A percentile compares a stretch with the other conserved stretches of the same genome.
Conservation (phyloP, 306 rosid species). For the Potentilla sterilis region DNA sequence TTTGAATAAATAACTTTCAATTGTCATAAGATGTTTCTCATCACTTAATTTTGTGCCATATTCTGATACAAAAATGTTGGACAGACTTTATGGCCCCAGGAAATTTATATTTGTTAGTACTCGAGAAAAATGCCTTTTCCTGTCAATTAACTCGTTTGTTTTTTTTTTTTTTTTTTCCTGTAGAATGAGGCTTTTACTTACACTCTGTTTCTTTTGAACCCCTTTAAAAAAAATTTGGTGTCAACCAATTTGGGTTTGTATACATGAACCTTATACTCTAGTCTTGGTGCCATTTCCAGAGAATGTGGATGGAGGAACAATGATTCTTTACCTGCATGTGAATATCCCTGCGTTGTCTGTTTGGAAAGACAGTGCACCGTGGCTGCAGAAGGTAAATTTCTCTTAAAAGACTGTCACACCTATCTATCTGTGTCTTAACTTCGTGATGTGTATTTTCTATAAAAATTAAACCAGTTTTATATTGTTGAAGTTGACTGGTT, state of each 20-base stretch:
- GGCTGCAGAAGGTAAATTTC: constrained; percentile 76
- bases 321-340: constrained; percentile 56
- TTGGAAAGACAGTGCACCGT: constrained; percentile 88
- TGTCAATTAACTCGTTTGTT: not conserved
- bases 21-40: not conserved
- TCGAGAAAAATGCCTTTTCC: not conserved
- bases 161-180: not conserved
- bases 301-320: constrained; percentile 85
- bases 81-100: not conserved
- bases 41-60: not conserved
- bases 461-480: not conserved
- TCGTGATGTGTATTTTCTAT: not conserved
- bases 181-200: not conserved
- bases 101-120: not conserved
- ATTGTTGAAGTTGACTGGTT: not conserved
- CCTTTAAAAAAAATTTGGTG: not conserved
- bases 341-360: constrained; percentile 93
- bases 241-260: constrained; percentile 6
- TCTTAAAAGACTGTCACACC: not conserved
- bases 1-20: not conserved
- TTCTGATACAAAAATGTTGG: not conserved
- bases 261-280: constrained; percentile 1
- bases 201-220: not conserved
- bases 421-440: not conserved
- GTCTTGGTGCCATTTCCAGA: constrained; percentile 41